These are phyloP conservation scores for Talaromyces sp. DNA, from an alignment of 2,329 filamentous ascomycete genomes.

Conservation along the genomic window DNA sequence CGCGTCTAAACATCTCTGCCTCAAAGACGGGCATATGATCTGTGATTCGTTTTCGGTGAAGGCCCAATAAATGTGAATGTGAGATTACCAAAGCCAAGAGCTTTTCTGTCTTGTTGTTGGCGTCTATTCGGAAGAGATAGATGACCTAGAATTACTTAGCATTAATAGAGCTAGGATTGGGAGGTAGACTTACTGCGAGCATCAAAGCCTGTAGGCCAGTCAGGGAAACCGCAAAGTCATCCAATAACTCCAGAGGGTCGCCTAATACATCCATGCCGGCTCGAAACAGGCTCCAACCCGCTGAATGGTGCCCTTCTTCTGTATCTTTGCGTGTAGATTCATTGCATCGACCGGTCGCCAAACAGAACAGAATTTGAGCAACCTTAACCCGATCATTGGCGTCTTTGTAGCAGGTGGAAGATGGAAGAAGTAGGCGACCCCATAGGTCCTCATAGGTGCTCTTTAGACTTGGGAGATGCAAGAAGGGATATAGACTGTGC, in stretches of 20 bases:
- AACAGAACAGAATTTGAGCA: neutral
- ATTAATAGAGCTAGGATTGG: neutral
- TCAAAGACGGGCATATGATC: neutral
- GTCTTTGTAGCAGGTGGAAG: neutral
- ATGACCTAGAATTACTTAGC: neutral
- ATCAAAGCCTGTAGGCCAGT: neutral
- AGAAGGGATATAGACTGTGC: neutral
- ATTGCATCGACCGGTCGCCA: neutral
- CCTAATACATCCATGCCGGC: neutral
- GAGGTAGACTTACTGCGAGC: neutral
- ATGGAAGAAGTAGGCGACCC: neutral
- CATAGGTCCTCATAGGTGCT: neutral
- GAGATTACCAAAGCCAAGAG: neutral
- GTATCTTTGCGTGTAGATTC: neutral
- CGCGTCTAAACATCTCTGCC: neutral
- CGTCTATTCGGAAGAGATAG: neutral
- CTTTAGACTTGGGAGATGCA: neutral
- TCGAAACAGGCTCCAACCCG: neutral
- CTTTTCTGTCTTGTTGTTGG: neutral
- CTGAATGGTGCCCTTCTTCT: neutral
- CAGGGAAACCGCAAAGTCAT: neutral
- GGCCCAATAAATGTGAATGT: neutral
- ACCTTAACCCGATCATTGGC: neutral
- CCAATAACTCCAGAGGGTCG: neutral
- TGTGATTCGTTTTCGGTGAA: neutral